Base-by-base conservation (phyloP, 2,329 filamentous ascomycete genomes). In the Xylaria sp. region DNA sequence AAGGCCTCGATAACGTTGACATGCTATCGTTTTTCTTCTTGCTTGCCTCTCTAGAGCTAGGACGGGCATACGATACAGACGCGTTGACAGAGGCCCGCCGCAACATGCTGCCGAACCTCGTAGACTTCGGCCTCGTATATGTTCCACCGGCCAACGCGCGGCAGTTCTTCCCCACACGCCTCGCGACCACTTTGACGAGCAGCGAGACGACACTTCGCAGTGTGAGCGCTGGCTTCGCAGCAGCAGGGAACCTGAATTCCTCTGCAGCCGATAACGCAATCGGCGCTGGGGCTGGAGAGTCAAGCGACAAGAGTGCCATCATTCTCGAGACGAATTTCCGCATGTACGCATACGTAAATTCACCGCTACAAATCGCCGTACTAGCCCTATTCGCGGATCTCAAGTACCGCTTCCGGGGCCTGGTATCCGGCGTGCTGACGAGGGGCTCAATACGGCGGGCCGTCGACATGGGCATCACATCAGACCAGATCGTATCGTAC, bases 281-380 rank as follows among this genome's bases (percentile, higher is more conserved):
- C 26, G 36, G 42, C 33, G 20, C 26, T 9, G 57, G 56, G 20
- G 26, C 20, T 38, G 51, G 48, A 13, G 67, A 71, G 20, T 46
- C 65, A 7, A 51, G 48, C 28, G 81, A 84, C 71, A 90, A 90
- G 75, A 94, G 94, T 71, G 96, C 93, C 83, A 93, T 99, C 77
- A 94, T 99, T 76, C 89, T 99, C 73, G 96, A 99, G 83, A 99
- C 96, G 9, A 99, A 99, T 82, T 98, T 97, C 83, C 92, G 96
- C 31, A 83, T 99, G 74, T 99, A 99, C 83, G 96, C 96, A 38
- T 99, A 99, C 83, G 98, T 97, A 6, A 91, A 92, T 40, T 97
- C 94, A 0, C 93, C 94, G 0, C 88, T 99, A 0, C 95, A 97
- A 80, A 99, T 98, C 72, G 93, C 94, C 63, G 93, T 99, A 68